Evolutionary conservation across 1,284 basidiomycete species (phyloP).

Genomic region (Irpex rosettiformis): DNA sequence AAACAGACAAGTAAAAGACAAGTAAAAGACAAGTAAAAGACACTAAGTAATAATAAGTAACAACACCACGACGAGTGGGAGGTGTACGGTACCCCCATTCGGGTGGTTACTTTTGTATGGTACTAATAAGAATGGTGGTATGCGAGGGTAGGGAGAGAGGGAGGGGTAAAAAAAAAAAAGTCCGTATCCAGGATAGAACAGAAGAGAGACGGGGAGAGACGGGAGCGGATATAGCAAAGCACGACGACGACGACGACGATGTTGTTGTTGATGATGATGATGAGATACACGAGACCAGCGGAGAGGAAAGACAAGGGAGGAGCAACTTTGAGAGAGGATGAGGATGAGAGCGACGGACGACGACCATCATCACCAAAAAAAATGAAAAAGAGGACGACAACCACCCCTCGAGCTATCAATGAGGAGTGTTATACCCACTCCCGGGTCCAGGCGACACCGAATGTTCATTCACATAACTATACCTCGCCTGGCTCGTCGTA

Average conservation of each 20-base stretch:
- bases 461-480: slow-evolving; percentile 17
- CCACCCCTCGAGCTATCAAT: no score
- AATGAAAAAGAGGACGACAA: no score
- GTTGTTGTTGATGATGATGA: background rate
- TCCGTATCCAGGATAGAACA: background rate
- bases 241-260: background rate
- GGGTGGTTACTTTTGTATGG: no score
- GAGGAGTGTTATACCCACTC: slow-evolving; percentile 33
- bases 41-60: background rate
- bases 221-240: background rate
- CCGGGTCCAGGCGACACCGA: slow-evolving; percentile 32
- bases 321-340: background rate
- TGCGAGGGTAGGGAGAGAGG: background rate
- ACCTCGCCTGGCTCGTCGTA: slow-evolving; percentile 4
- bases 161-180: background rate
- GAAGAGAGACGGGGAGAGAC: background rate
- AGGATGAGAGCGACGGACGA: no score
- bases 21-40: background rate
- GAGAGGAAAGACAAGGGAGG: background rate
- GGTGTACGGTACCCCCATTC: no score
- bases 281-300: background rate
- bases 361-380: no score
- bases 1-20: background rate
- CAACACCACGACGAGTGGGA: background rate
- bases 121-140: no score